Conservation (phyloP, 306 rosid species). For the Dryas drummondii region DNA sequence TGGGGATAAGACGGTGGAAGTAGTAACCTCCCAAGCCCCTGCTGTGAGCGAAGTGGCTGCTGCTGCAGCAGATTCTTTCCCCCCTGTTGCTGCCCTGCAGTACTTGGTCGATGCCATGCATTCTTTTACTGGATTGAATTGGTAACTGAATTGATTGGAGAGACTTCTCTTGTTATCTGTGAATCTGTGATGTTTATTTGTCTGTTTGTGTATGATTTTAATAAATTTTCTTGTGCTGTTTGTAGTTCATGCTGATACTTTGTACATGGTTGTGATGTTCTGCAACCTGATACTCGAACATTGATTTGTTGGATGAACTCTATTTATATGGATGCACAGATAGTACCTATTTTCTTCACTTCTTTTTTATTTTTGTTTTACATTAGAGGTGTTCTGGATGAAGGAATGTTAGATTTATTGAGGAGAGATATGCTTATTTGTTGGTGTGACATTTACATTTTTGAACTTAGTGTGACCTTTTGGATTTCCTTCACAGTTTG, state of each 20-base stretch:
- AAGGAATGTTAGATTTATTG: neutral
- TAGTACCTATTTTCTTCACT: neutral
- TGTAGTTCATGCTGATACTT: neutral
- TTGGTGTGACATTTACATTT: no score
- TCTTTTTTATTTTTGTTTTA: neutral
- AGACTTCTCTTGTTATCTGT: slow-evolving; percentile 22
- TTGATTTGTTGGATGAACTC: neutral
- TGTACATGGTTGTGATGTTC: neutral
- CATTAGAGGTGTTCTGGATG: slow-evolving; percentile 9
- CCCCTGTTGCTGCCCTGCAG: slow-evolving; percentile 68
- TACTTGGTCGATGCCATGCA: slow-evolving; percentile 68
- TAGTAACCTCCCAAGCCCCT: slow-evolving; percentile 58
- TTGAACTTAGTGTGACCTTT: no score
- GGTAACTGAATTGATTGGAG: slow-evolving; percentile 37
- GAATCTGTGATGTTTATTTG: neutral
- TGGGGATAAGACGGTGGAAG: slow-evolving; percentile 46
- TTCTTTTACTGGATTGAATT: slow-evolving; percentile 68
- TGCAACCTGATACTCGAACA: neutral
- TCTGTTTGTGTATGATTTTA: neutral
- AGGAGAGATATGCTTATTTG: neutral
- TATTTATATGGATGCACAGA: neutral
- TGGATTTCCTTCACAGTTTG: no score
- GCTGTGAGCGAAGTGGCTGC: slow-evolving; percentile 63
- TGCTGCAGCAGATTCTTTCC: slow-evolving; percentile 87
- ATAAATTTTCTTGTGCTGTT: neutral